Conservation (phyloP, 805 yeast species). For the Candida insectalens region DNA sequence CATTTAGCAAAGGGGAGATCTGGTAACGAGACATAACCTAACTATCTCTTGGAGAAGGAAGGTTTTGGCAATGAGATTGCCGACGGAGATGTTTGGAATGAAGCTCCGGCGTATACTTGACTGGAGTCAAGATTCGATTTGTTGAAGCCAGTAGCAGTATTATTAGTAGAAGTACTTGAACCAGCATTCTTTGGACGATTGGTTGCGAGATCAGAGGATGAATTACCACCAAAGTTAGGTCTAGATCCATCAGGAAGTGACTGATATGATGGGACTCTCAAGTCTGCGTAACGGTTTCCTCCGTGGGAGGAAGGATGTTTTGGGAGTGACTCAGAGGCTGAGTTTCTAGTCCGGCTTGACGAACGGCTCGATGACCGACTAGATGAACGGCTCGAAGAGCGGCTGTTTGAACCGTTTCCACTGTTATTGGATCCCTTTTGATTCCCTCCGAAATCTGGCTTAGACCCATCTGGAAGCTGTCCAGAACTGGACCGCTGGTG, state of each 20-base stretch:
- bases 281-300: conserved; percentile 3
- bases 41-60: conserved; percentile 26
- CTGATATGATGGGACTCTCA: conserved; percentile 7
- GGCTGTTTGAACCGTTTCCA: conserved; percentile 10
- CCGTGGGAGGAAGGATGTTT: conserved; percentile 3
- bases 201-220: background rate
- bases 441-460: conserved; percentile 6
- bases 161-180: too few relatives aligned
- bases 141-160: too few relatives aligned
- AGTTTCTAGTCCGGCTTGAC: conserved; percentile 1
- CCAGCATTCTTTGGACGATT: background rate
- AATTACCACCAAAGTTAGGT: conserved; percentile 13
- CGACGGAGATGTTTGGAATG: conserved; percentile 47
- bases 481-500: background rate
- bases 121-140: conserved; percentile 3
- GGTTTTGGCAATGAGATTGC: conserved; percentile 49
- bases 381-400: conserved; percentile 12
- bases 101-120: conserved; percentile 40
- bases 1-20: background rate
- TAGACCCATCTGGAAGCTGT: conserved; percentile 6
- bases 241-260: conserved; percentile 10
- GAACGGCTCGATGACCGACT: background rate
- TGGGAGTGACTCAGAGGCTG: conserved; percentile 3
- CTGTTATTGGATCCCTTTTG: conserved; percentile 7
- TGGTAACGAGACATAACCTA: background rate